These are phyloP conservation scores for Scheffersomyces lignicola DNA, from an alignment of 1,139 yeast genomes.

Conservation along the genomic window DNA sequence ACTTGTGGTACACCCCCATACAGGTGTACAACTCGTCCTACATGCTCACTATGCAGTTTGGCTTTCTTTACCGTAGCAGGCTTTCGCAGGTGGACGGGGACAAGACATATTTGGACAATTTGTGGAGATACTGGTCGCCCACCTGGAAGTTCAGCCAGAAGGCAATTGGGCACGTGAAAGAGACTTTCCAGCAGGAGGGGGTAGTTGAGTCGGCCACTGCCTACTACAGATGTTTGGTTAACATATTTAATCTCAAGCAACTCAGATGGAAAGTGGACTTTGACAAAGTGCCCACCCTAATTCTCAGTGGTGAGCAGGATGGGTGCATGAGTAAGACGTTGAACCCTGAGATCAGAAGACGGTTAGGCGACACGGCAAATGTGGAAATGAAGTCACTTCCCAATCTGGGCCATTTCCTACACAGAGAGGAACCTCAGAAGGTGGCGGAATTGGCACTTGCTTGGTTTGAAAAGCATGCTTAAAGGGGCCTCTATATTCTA, in stretches of 20 bases:
- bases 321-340: constrained; percentile 39
- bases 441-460: constrained; percentile 27
- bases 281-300: constrained; percentile 38
- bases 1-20: constrained; percentile 30
- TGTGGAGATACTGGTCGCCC: constrained; percentile 48
- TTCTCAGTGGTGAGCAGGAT: constrained; percentile 39
- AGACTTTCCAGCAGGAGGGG: constrained; percentile 24
- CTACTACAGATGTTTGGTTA: constrained; percentile 38
- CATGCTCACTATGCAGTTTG: constrained; percentile 42
- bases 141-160: constrained; percentile 29
- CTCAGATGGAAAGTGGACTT: constrained; percentile 34
- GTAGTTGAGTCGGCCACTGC: constrained; percentile 43
- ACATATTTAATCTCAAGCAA: constrained; percentile 22
- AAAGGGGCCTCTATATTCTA: not conserved
- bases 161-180: constrained; percentile 31
- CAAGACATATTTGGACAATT: constrained; percentile 28
- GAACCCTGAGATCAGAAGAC: constrained; percentile 25
- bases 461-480: constrained; percentile 23
- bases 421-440: constrained; percentile 37
- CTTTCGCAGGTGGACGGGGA: constrained; percentile 18
- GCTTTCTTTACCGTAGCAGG: constrained; percentile 23
- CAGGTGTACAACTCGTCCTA: constrained; percentile 40
- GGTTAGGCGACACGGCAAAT: constrained; percentile 20
- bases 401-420: constrained; percentile 43
- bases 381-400: constrained; percentile 31